Conservation (phyloP, 2,329 filamentous ascomycete genomes). For the Torrubiella hemipterigena region DNA sequence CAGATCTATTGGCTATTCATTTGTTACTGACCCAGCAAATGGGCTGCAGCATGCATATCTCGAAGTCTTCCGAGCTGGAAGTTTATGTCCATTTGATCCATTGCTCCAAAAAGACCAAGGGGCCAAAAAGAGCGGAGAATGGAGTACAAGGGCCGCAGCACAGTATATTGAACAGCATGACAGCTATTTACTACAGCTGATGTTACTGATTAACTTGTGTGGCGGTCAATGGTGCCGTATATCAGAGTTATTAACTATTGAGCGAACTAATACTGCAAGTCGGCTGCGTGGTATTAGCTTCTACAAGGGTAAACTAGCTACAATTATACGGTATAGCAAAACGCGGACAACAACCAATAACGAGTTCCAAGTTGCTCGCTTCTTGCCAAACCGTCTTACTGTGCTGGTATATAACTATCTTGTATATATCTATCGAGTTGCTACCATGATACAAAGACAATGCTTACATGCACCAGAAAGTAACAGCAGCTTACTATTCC, state of each 20-base stretch:
- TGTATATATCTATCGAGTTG: neutral
- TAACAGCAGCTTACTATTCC: neutral
- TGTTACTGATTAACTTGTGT: neutral
- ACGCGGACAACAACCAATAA: neutral
- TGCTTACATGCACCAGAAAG: neutral
- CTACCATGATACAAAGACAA: neutral
- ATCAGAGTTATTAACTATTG: neutral
- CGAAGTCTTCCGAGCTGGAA: neutral
- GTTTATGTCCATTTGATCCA: neutral
- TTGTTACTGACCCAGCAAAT: neutral
- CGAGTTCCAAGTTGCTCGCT: neutral
- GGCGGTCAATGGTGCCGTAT: neutral
- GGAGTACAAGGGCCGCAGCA: neutral
- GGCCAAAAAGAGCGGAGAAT: neutral
- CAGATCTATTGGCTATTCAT: neutral
- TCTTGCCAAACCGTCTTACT: neutral
- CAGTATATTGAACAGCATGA: neutral
- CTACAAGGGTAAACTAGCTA: neutral
- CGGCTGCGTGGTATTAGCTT: neutral
- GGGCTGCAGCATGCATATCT: neutral
- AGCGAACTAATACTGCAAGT: neutral
- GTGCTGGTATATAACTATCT: neutral
- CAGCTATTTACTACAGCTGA: neutral
- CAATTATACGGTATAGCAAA: neutral
- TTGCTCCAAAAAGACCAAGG: too few species aligned